Percentiles rank a stretch among this genome's conserved stretches.
Evolutionary conservation across 495 filamentous ascomycete species (phyloP).

Genomic region (Penicillium steckii): DNA sequence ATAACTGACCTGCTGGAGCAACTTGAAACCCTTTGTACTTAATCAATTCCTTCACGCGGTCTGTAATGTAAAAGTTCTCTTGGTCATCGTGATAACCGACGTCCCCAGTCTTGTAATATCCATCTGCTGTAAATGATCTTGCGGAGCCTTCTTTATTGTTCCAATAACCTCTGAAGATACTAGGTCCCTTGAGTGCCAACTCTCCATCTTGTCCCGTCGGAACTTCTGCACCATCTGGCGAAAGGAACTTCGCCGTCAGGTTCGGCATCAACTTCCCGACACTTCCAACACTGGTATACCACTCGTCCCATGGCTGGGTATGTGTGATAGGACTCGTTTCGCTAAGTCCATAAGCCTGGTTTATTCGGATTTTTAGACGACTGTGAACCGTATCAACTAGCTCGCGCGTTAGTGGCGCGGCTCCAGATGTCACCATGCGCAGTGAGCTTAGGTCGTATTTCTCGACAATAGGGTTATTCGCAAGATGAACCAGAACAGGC

Average conservation of each 20-base stretch:
- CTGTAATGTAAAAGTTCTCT: conserved; percentile 50
- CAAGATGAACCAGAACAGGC: conserved; percentile 71
- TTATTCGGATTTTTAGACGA: conserved; percentile 62
- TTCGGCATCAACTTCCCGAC: conserved; percentile 74
- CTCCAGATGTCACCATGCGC: conserved; percentile 75
- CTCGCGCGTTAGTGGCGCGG: conserved; percentile 74
- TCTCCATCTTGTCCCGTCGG: conserved; percentile 33
- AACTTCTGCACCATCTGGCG: conserved; percentile 39
- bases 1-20: conserved; percentile 52
- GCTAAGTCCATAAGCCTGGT: conserved; percentile 78
- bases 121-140: conserved; percentile 45
- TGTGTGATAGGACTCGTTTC: conserved; percentile 48
- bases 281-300: conserved; percentile 54
- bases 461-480: conserved; percentile 62
- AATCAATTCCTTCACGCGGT: conserved; percentile 58
- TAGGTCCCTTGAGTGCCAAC: conserved; percentile 67
- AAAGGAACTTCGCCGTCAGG: conserved; percentile 68
- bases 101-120: conserved; percentile 60
- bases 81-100: conserved; percentile 50
- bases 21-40: conserved; percentile 56
- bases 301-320: neutral
- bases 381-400: conserved; percentile 68
- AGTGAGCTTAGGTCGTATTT: conserved; percentile 71
- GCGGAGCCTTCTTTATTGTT: conserved; percentile 50
- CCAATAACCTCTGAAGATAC: conserved; percentile 48